Evolutionary conservation across 2,329 filamentous ascomycete species (phyloP), one percentile per base, ranked within the genome.

Genomic region (Apiospora marii): DNA sequence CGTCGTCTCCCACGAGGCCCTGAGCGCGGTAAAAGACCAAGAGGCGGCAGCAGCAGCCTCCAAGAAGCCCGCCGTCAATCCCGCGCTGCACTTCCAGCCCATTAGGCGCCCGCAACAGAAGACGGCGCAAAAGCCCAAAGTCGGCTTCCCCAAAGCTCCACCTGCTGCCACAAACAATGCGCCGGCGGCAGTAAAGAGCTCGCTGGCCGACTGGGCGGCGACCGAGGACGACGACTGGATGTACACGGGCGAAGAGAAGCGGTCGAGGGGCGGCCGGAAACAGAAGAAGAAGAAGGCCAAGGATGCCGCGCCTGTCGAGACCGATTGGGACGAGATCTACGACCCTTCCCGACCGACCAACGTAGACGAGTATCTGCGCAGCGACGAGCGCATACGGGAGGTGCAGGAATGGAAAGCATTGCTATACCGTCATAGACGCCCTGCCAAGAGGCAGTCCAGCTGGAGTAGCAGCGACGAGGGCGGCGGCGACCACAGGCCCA

Each of bases 271-370:
- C 72, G 93, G 94, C 58, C 94, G 93, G 83, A 92, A 92, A 41
- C 37, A 41, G 80, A 92, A 93, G 82, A 93, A 93, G 86, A 92
- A 92, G 81, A 89, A 90, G 78, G 88, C 90, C 73, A 87, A 89
- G 75, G 85, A 90, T 7, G 85, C 86, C 67, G 82, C 87, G 43
- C 82, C 83, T 6, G 84, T 87, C 70, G 88, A 90, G 80, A 91
- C 89, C n/a, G 92, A 97, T 79, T 98, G 95, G 95, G 93, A 97
- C 80, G 94, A 97, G 80, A 89, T 96, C 34, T 98, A 98, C 81
- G 95, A 98, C 78, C 94, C 94, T 0, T 87, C 92, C 14, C 86
- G 93, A 51, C 95, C 95, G 12, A 97, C 94, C 53, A 95, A 92
- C 76, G 93, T 96, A 69, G 93, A 95, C 71, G 93, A 96, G 79